These are phyloP conservation scores for Jatropha curcas DNA, from an alignment of 345 rosid species.

Conservation along the genomic window DNA sequence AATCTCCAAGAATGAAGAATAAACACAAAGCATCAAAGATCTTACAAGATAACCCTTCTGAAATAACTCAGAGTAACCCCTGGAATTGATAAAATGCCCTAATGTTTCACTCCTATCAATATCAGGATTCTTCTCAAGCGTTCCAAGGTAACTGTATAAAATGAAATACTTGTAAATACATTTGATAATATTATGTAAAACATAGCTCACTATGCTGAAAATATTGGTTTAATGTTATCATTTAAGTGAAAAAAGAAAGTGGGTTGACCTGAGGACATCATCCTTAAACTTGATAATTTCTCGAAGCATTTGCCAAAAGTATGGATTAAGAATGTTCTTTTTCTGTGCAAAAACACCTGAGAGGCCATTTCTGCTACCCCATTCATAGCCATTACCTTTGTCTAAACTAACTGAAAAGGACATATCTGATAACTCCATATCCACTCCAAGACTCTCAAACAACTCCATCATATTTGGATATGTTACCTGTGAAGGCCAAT, in stretches of 20 bases:
- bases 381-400: constrained; percentile 70
- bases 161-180: not conserved
- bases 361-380: constrained; percentile 87
- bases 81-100: constrained; percentile 59
- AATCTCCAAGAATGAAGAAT: not conserved
- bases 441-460: constrained; percentile 77
- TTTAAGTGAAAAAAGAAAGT: not conserved
- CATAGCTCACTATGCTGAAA: no score
- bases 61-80: constrained; percentile 80
- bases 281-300: constrained; percentile 68
- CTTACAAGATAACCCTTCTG: constrained; percentile 87
- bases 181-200: not conserved
- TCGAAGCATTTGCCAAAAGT: constrained; percentile 82
- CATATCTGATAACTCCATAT: constrained; percentile 82
- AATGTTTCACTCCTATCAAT: constrained; percentile 62
- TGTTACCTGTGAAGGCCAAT: constrained; percentile 55
- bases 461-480: constrained; percentile 95
- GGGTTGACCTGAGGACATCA: constrained; percentile 52
- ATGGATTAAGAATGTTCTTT: constrained; percentile 54
- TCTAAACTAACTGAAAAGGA: constrained; percentile 86
- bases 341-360: constrained; percentile 77
- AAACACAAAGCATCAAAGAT: not conserved
- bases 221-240: no score
- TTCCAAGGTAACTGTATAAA: constrained; percentile 54
- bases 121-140: constrained; percentile 65